phyloP scores from a whole-genome alignment of 1,284 basidiomycete genomes.

The Malassezia sp. region DNA sequence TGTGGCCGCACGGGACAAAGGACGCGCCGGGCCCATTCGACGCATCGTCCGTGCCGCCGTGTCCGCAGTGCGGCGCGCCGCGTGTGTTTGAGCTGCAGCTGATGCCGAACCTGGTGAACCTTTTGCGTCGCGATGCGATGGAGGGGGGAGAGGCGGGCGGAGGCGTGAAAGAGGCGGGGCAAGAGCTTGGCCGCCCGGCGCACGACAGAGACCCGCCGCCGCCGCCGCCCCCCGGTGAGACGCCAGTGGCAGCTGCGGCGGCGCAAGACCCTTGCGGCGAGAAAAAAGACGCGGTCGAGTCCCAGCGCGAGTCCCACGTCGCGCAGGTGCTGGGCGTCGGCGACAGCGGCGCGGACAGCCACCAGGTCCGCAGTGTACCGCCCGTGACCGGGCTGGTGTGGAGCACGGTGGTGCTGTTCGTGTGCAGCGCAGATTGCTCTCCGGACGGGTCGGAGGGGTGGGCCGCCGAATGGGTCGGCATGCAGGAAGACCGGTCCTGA shows the following conservation, averaged over 20 bases:
- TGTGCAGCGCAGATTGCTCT: constrained; percentile 34
- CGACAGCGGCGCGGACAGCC: neutral
- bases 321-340: constrained; percentile 27
- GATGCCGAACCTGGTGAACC: constrained; percentile 44
- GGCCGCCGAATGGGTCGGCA: constrained; percentile 27
- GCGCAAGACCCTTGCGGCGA: too few relatives aligned
- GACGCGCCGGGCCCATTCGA: neutral
- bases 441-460: constrained; percentile 21
- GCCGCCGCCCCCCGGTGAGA: neutral
- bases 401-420: constrained; percentile 40
- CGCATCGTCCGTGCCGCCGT: constrained; percentile 21
- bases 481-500: constrained; percentile 39
- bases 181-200: neutral
- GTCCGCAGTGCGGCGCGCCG: constrained; percentile 25
- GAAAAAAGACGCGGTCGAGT: constrained; percentile 19
- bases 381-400: constrained; percentile 38
- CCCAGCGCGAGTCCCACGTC: constrained; percentile 24
- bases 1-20: constrained; percentile 25
- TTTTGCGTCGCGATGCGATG: constrained; percentile 24
- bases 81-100: constrained; percentile 44
- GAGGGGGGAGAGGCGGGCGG: constrained; percentile 4
- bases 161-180: neutral
- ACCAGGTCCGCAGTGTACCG: constrained; percentile 16
- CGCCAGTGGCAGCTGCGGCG: too few relatives aligned
- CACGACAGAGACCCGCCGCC: neutral